Evolutionary conservation across 495 filamentous ascomycete genomes (phyloP), one percentile per base, ranked within the genome.

Genomic region (Hyaloscypha bicolor): DNA sequence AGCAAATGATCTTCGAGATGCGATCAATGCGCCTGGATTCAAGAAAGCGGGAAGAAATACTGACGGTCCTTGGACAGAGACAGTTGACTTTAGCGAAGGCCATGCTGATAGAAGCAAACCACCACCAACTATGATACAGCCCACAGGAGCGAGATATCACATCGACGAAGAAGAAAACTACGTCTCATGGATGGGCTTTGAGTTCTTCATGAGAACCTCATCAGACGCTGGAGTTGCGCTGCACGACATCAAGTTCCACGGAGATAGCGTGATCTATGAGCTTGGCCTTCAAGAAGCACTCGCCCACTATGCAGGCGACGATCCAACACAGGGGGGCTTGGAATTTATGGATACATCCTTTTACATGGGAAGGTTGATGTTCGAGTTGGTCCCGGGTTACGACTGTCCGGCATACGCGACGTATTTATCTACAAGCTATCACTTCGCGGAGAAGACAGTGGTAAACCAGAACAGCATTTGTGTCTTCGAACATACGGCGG

Each of bases 211-310:
- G 32, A 76, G 76, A 14, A 82, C 80, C 59, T 75, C 70, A 33
- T 69, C 76, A 29, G 83, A 82, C 62, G 74, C 77, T 3, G 83
- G 82, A 25, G 66, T 85, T 55, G 62, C 69, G 19, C 69, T 86
- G n/a, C 80, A 78, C 67, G 76, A 86, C 68, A 79, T 87, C 39
- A 73, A 75, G 22, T 86, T 81, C 74, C 80, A 86, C 67, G 83
- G 82, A 21, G 76, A 85, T 58, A 73, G 82, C 14, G 77, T 86
- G 33, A 76, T 87, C 51, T 86, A 87, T 72, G 83, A 86, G 71
- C 76, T 87, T 39, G 79, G 81, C 9, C 71, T 86, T 0, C 82
- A 86, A 72, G 83, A 87, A 72, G 85, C 83, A 4, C 69, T 86
- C 55, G 78, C 84, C 2, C 83, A 86, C 69, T 87, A 86, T 68